Evolutionary conservation across 306 rosid species (phyloP).

Genomic region (Hippophae tibetana): DNA sequence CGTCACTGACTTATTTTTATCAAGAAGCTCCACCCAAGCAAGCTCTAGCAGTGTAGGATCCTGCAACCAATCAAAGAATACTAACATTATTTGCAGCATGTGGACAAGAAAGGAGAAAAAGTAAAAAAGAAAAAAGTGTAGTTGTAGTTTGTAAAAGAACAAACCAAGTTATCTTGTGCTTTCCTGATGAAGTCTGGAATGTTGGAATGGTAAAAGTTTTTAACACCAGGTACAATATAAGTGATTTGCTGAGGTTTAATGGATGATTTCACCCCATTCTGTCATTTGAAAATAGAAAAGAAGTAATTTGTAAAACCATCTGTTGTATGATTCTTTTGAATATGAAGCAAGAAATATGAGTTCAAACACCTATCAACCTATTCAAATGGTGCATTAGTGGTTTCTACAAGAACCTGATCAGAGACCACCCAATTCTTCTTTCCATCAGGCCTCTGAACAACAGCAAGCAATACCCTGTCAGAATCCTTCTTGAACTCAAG

Average conservation of each 20-base stretch:
- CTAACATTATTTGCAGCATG: too few species aligned
- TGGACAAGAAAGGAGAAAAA: too few species aligned
- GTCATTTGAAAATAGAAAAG: slow-evolving; percentile 13
- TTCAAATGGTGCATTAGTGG: slow-evolving; percentile 74
- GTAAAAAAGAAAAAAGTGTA: not conserved
- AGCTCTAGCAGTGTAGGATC: slow-evolving; percentile 77
- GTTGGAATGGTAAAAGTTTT: slow-evolving; percentile 62
- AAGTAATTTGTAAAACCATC: slow-evolving; percentile 17
- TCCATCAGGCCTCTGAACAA: slow-evolving; percentile 91
- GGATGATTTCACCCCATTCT: slow-evolving; percentile 84
- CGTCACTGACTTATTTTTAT: slow-evolving; percentile 70
- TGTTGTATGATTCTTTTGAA: not conserved
- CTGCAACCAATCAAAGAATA: slow-evolving; percentile 29
- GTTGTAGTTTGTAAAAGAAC: slow-evolving; percentile 25
- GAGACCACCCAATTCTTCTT: slow-evolving; percentile 99
- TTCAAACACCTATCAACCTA: slow-evolving; percentile 85
- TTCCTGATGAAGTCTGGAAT: slow-evolving; percentile 53
- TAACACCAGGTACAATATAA: slow-evolving; percentile 78
- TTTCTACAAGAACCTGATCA: slow-evolving; percentile 94
- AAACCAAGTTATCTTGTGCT: slow-evolving; percentile 68
- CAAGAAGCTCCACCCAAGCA: slow-evolving; percentile 95
- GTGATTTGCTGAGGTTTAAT: slow-evolving; percentile 91
- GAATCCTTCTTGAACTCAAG: slow-evolving; percentile 92
- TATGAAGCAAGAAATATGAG: slow-evolving; percentile 17
- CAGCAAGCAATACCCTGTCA: slow-evolving; percentile 69